Evolutionary conservation across 768 basidiomycete species (phyloP).

Genomic region (Lactarius indigo): DNA sequence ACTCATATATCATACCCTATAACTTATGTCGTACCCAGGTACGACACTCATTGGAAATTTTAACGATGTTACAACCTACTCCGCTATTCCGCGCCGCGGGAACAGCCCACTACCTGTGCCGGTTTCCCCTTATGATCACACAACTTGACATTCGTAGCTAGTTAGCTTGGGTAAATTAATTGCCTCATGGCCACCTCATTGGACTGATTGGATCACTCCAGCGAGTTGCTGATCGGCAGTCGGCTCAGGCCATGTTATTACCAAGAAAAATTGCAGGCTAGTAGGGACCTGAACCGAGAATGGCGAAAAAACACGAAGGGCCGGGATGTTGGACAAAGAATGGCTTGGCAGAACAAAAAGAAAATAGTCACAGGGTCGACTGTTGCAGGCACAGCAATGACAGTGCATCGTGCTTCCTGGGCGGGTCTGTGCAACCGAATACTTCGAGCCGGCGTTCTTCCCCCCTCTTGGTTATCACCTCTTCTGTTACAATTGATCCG

Average conservation of each 20-base stretch:
- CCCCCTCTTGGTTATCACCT: constrained; percentile 35
- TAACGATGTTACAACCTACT: neutral
- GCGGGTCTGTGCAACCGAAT: constrained; percentile 26
- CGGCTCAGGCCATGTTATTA: neutral
- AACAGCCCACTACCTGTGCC: neutral
- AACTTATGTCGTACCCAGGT: neutral
- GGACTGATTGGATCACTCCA: too few species aligned
- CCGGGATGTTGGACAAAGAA: neutral
- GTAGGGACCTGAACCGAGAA: neutral
- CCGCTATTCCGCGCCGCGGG: neutral
- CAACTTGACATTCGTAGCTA: neutral
- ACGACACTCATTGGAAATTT: neutral
- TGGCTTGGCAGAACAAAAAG: neutral
- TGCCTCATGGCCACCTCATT: neutral
- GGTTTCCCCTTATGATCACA: neutral
- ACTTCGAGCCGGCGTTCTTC: constrained; percentile 28
- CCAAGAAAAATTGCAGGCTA: neutral
- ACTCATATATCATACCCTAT: constrained; percentile 1
- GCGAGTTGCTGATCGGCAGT: neutral
- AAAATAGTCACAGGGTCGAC: neutral
- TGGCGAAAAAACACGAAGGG: neutral
- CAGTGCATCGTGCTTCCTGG: constrained; percentile 20
- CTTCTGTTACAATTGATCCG: constrained; percentile 35
- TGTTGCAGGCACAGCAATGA: constrained; percentile 28
- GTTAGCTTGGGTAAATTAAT: neutral